Evolutionary conservation across 768 basidiomycete species (phyloP), one percentile per base, ranked within the genome.

Genomic region (Sarcodon sp.): DNA sequence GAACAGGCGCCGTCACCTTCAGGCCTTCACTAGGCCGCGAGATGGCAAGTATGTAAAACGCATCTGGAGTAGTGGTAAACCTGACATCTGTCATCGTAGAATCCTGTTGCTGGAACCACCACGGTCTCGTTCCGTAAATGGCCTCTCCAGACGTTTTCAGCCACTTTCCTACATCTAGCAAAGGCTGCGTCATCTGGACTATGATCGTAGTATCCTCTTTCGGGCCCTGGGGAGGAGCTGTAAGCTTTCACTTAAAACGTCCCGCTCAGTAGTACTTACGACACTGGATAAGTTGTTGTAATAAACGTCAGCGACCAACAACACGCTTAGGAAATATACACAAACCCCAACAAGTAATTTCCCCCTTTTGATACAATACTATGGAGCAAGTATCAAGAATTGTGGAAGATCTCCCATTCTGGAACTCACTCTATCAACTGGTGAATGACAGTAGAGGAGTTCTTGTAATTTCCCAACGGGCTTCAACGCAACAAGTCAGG

Each of bases 331-430:
- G 35, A 46, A 21, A 47, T 27, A 4, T 4, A 27, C 13, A 55
- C 72, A 54, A 52, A 75, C 75, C 69, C 49, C 10, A 50, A 31
- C 7, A 50, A 38, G 16, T 41, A 80, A 55, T 80, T 79, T 10
- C 79, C 78, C 50, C 76, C 76, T 64, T 80, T 80, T 32, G 76
- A 74, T 15, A 72, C 77, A 51, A 80, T 70, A 2, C 62, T 60
- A 27, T 2, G 51, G 73, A 71, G 33, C 68, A 57, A 0, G 12
- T 37, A 34, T 45, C 32, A 32, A 5, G 7, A 27, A 27, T 27
- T 27, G 21, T 27, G 21, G 21, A 27, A 27, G 21, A 27, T 27
- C 21, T 27, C 21, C 21, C 21, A 27, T 27, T 3, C 13, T 13
- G 4, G 15, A 34, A 36, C 46, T n/a, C 34, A 51, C 37, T 48